Evolutionary conservation across 768 basidiomycete genomes (phyloP).

Genomic region (Pholiota microspora): DNA sequence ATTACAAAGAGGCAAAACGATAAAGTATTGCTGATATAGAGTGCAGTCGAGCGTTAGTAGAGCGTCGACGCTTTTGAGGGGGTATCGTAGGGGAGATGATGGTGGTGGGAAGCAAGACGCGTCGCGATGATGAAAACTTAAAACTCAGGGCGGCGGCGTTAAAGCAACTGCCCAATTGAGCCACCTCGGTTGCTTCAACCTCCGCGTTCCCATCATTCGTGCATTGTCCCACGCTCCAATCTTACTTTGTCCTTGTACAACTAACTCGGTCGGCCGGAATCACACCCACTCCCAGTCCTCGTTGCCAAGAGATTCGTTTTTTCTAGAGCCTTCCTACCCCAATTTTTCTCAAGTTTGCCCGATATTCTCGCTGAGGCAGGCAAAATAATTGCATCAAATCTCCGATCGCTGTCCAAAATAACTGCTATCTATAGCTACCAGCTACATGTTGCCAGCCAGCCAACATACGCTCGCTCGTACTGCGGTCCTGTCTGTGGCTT

Average conservation of each 20-base stretch:
- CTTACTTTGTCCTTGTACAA: neutral
- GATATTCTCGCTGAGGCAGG: neutral
- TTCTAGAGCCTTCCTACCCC: neutral
- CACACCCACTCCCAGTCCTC: neutral
- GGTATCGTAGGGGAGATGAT: conserved; percentile 26
- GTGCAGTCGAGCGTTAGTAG: conserved; percentile 14
- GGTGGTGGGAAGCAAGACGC: conserved; percentile 27
- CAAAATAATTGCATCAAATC: neutral
- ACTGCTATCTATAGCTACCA: neutral
- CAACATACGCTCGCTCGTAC: neutral
- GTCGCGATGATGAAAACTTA: conserved; percentile 17
- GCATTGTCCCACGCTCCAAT: neutral
- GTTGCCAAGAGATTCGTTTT: neutral
- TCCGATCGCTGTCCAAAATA: neutral
- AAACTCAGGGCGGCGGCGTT: conserved; percentile 21
- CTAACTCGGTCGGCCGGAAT: neutral
- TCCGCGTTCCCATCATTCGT: conserved; percentile 15
- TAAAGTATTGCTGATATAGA: conserved; percentile 17
- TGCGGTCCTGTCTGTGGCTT: neutral
- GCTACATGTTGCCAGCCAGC: neutral
- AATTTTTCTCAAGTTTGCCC: neutral
- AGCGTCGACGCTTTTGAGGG: conserved; percentile 23
- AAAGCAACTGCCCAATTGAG: conserved; percentile 17
- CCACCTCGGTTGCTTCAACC: conserved; percentile 16
- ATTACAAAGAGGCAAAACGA: conserved; percentile 11